These are phyloP conservation scores for Candida incommunis DNA, from an alignment of 805 yeast species.

Conservation along the genomic window DNA sequence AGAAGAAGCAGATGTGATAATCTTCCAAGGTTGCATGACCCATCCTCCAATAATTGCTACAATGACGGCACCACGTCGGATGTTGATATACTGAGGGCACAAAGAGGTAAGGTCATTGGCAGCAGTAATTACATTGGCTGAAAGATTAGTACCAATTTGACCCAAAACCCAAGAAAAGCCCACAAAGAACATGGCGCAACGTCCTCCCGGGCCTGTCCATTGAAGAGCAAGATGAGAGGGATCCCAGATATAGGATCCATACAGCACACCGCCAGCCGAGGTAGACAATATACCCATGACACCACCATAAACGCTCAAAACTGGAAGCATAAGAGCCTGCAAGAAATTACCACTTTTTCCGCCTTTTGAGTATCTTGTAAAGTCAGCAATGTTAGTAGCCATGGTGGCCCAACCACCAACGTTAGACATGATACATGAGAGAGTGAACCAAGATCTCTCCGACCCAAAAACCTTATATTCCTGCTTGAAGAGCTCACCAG, in stretches of 20 bases:
- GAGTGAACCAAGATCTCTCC: slow-evolving; percentile 10
- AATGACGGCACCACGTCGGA: slow-evolving; percentile 32
- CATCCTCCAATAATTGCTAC: slow-evolving; percentile 15
- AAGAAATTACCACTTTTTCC: slow-evolving; percentile 35
- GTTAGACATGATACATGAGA: slow-evolving; percentile 13
- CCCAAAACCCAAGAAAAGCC: slow-evolving; percentile 46
- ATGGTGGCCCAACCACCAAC: slow-evolving; percentile 18
- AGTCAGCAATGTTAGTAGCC: slow-evolving; percentile 61
- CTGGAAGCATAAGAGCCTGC: slow-evolving; percentile 48
- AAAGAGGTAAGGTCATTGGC: slow-evolving; percentile 39
- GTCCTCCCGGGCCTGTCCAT: slow-evolving; percentile 39
- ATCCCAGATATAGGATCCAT: slow-evolving; percentile 57
- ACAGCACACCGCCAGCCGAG: slow-evolving; percentile 53
- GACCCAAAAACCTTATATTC: slow-evolving; percentile 11
- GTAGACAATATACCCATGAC: slow-evolving; percentile 71
- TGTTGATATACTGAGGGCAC: slow-evolving; percentile 29
- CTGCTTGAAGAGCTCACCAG: slow-evolving; percentile 9
- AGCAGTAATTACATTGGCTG: slow-evolving; percentile 31
- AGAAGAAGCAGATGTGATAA: slow-evolving; percentile 8
- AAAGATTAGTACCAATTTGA: slow-evolving; percentile 26
- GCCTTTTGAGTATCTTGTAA: slow-evolving; percentile 61
- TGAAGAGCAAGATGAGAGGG: slow-evolving; percentile 65
- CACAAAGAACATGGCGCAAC: slow-evolving; percentile 67
- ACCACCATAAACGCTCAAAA: slow-evolving; percentile 62
- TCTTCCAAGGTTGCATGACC: slow-evolving; percentile 14